Evolutionary conservation across 371 early-diverging fungal species (phyloP), one percentile per base, ranked within the genome.

Genomic region (Lichtheimia corymbifera): DNA sequence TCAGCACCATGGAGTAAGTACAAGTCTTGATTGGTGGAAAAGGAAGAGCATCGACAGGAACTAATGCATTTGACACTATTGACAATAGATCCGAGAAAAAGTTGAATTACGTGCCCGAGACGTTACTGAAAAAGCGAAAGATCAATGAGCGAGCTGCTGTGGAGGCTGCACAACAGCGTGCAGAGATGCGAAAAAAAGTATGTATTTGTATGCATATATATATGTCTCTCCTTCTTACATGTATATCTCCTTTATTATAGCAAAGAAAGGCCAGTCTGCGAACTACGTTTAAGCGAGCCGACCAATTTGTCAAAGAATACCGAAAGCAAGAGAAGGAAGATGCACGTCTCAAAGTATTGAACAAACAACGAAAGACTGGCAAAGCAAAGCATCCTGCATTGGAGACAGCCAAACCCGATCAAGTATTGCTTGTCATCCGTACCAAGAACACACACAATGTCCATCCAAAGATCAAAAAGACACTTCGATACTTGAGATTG

Each of bases 111-210:
- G 87, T 88, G 58, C 94, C 97, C 70, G 97, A 97, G 86, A 93
- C 94, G 50, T 86, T 96, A 65, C 86, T 98, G 73, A 97, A 97
- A 88, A 96, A 96, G 91, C 88, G 96, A 77, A 96, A 96, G 89
- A 73, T 86, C 68, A 83, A 88, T 68, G 92, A 94, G 68, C 93
- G 93, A 85, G 66, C 83, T 54, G 88, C 90, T 69, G 91, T 89
- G 64, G 89, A 89, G 68, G 85, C 85, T 72, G 86, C 84, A 56
- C 82, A 73, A 58, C 82, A 88, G 76, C 79, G 82, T 71, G 58
- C 59, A 14, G 68, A 77, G 58, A 25, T 62, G 5, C 86, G 84
- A 69, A 87, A 88, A 85, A 47, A 47, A 47, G 47, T 47, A 22
- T 18, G 47, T n/a, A n/a, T n/a, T n/a, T n/a, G n/a, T n/a, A n/a